Base-by-base conservation (phyloP, 495 filamentous ascomycete genomes). In the Hypoxylon intermedium region DNA sequence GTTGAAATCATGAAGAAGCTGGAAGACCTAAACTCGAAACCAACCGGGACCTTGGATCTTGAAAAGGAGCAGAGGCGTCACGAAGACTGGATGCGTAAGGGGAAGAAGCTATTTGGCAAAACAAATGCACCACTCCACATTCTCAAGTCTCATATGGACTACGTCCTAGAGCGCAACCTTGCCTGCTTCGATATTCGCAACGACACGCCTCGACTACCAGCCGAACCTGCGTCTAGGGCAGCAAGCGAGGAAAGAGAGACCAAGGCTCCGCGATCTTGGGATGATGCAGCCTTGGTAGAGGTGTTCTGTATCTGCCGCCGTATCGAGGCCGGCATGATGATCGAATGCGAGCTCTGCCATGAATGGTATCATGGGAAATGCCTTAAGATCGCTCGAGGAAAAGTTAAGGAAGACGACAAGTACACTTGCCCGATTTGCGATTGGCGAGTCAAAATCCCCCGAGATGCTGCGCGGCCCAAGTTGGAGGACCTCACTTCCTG, bases 281-380 rank as follows among this genome's bases (percentile, higher is more conserved):
- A 82, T 15, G 79, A 82, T 15, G 74, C 78, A 5, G 67, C 73
- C 44, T 77, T 79, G 45, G 67, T 90, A 34, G 93, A 97, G 72
- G 93, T 97, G 2, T 99, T 98, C 74, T 99, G 94, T 74, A 96
- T 99, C 65, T 99, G 94, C 74, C 87, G 94, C 51, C 87, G 87
- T 55, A 86, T 88, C 13, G 94, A 99, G 72, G 91, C 93, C 30
- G 94, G 94, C 18, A 93, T 97, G 89, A 99, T 99, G 94, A 97
- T 99, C 62, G 94, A 99, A 71, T 99, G 94, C 74, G 93, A 97
- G 72, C 78, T 96, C 28, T 99, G 94, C 73, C 92, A 96, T 63
- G 94, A 99, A 76, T 99, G 94, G 94, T 99, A 99, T 67, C 94
- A 99, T 66, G 92, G 93, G 33, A 98, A 97, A 74, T 99, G 94